phyloP scores from a whole-genome alignment of 108 stramenopile genomes.

The Nitzschia palea region DNA sequence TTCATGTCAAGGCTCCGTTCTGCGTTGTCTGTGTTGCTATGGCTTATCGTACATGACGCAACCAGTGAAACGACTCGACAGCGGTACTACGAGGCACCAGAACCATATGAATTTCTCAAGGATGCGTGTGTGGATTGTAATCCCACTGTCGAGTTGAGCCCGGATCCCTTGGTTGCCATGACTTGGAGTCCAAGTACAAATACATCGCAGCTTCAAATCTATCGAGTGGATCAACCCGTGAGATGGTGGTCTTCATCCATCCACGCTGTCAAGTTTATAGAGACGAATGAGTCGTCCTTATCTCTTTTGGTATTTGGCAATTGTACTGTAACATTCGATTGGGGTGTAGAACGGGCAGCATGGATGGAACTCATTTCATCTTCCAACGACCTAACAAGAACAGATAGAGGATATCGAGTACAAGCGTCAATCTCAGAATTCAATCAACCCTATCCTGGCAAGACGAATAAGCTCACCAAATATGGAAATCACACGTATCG shows the following conservation, averaged over 20 bases:
- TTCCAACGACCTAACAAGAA: background rate
- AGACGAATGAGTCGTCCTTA: background rate
- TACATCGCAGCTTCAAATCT: constrained; percentile 31
- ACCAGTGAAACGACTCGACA: no score
- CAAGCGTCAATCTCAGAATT: constrained; percentile 36
- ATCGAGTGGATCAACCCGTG: constrained; percentile 13
- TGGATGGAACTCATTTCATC: constrained; percentile 37
- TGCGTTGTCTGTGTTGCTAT: no score
- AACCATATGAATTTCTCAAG: constrained; percentile 27
- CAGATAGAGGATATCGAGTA: background rate
- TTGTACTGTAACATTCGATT: constrained; percentile 34
- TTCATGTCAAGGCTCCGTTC: no score
- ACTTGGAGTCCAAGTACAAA: constrained; percentile 25
- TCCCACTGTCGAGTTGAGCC: constrained; percentile 13
- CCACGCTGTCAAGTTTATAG: background rate
- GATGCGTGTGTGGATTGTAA: constrained; percentile 10
- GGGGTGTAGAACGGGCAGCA: constrained; percentile 44
- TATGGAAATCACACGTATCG: constrained; percentile 38
- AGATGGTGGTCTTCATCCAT: background rate
- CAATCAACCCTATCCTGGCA: constrained; percentile 37
- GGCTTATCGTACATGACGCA: no score
- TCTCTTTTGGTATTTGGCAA: constrained; percentile 7
- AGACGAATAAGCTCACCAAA: constrained; percentile 18
- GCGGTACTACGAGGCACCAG: constrained; percentile 32
- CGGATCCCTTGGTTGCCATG: constrained; percentile 38